A percentile compares a stretch with the other conserved stretches of the same genome.
Evolutionary conservation across 768 basidiomycete genomes (phyloP).

Genomic region (Strobilomyces dryophilus): DNA sequence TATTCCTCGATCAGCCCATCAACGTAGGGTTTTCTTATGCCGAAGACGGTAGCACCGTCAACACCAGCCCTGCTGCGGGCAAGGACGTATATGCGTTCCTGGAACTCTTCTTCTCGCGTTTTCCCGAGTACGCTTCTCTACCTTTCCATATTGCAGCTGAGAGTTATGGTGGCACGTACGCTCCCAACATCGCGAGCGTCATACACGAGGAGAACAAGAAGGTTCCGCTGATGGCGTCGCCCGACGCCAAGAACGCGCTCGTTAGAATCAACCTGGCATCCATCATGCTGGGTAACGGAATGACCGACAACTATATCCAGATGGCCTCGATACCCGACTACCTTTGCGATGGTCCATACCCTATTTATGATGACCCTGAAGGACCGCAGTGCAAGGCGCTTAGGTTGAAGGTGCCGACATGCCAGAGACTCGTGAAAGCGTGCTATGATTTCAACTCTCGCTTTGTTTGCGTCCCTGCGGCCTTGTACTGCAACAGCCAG

Average conservation of each 20-base stretch:
- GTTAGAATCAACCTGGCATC: slow-evolving; percentile 77
- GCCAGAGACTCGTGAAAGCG: slow-evolving; percentile 65
- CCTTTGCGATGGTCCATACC: slow-evolving; percentile 77
- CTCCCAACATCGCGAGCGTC: slow-evolving; percentile 79
- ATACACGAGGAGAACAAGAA: slow-evolving; percentile 78
- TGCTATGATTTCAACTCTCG: slow-evolving; percentile 64
- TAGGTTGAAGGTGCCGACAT: slow-evolving; percentile 62
- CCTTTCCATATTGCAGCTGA: slow-evolving; percentile 82
- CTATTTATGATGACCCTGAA: slow-evolving; percentile 68
- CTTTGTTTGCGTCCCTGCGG: slow-evolving; percentile 69
- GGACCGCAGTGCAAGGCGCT: slow-evolving; percentile 65
- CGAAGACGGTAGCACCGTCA: slow-evolving; percentile 67
- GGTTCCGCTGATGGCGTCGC: slow-evolving; percentile 35
- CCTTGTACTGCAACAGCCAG: slow-evolving; percentile 75
- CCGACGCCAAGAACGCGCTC: slow-evolving; percentile 39
- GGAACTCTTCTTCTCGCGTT: slow-evolving; percentile 74
- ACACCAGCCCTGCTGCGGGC: slow-evolving; percentile 80
- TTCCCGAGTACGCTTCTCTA: slow-evolving; percentile 62
- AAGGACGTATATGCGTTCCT: slow-evolving; percentile 88
- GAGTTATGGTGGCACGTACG: slow-evolving; percentile 76
- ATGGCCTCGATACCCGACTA: slow-evolving; percentile 79
- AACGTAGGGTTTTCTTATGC: slow-evolving; percentile 90
- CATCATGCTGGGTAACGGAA: slow-evolving; percentile 83
- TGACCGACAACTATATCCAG: slow-evolving; percentile 81
- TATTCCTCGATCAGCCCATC: slow-evolving; percentile 72